A percentile compares a stretch with the other conserved stretches of the same genome.
phyloP scores from a whole-genome alignment of 1,139 yeast species.

The Scheffersomyces illinoinensis region DNA sequence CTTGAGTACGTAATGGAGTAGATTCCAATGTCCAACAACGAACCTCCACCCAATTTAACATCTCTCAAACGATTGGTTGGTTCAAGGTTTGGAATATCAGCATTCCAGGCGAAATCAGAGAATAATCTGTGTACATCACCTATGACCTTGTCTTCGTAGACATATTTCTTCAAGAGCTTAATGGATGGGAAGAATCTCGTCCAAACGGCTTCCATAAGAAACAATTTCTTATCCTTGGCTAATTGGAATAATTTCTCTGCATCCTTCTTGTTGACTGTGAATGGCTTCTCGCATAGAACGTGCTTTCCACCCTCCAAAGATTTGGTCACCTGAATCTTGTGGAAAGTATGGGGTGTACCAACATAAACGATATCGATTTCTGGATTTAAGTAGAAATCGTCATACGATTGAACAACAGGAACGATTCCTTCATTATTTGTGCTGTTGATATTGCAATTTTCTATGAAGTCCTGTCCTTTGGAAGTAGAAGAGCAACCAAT shows the following conservation, averaged over 20 bases:
- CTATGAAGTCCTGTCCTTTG: conserved; percentile 29
- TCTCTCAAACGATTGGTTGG: conserved; percentile 30
- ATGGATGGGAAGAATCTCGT: conserved; percentile 60
- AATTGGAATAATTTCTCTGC: conserved; percentile 43
- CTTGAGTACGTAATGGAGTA: conserved; percentile 54
- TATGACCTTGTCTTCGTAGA: conserved; percentile 46
- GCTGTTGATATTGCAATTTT: conserved; percentile 12
- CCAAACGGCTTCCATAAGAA: conserved; percentile 69
- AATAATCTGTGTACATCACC: conserved; percentile 48
- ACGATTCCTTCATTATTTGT: conserved; percentile 19
- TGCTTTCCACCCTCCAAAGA: conserved; percentile 56
- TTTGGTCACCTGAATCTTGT: conserved; percentile 47
- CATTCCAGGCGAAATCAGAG: conserved; percentile 41
- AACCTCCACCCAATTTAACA: conserved; percentile 58
- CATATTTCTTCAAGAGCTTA: conserved; percentile 32
- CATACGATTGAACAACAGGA: conserved; percentile 27
- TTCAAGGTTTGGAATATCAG: conserved; percentile 20
- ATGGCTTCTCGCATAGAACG: conserved; percentile 63
- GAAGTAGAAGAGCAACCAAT: conserved; percentile 31
- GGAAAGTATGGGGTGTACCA: conserved; percentile 61
- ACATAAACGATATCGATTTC: conserved; percentile 55
- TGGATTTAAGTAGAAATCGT: conserved; percentile 40
- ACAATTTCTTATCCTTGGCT: conserved; percentile 47
- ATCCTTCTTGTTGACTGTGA: conserved; percentile 53
- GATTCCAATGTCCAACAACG: conserved; percentile 59